Base-by-base conservation (phyloP, 1,284 basidiomycete genomes). In the Ceratobasidium papillatum region DNA sequence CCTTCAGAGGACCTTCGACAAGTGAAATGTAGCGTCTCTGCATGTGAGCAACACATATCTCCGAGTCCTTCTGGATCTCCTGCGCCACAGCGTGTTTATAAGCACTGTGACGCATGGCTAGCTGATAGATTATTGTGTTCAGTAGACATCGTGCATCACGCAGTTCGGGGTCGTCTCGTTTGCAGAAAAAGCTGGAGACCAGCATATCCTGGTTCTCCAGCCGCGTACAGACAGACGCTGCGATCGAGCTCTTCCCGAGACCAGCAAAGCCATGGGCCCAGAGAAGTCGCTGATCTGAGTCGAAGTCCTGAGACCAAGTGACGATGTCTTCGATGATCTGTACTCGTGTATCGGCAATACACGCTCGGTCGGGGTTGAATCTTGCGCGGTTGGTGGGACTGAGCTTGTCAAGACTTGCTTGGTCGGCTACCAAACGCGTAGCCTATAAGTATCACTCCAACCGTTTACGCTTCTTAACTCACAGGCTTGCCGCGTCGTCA, bases 191-290 rank as follows among this genome's bases (percentile, higher is more conserved):
- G 43, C 45, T 36, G 2, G 30, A 27, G 1, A 32, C 45, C 9
- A 51, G 47, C 1, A 36, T 51, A 9, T 43, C 38, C 25, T 32
- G 30, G 2, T 52, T 30, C 14, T 32, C 17, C 27, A 51, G 34
- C 14, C 47, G 45, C 14, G 30, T 27, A 32, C 63, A 66, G 4
- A 66, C 45, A 1, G 63, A 66, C 17, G 47, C 19, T 8, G 63
- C 22, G 12, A 66, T 32, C 11, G 63, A 32, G 32, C 63, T 66
- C 45, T 66, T 66, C 0, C 63, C 63, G 34, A 66, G 47, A 3
- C 63, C 63, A 3, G 63, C 47, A 34, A 51, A 49, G 8, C 63
- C 63, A 22, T 66, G n/a, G 4, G 52, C 34, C 63, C 63, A 66
- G 30, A 66, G 27, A 1, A 66, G 17, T 2, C 5, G 27, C 17